Conservation (phyloP, 2,329 filamentous ascomycete species). For the Cytospora mali region DNA sequence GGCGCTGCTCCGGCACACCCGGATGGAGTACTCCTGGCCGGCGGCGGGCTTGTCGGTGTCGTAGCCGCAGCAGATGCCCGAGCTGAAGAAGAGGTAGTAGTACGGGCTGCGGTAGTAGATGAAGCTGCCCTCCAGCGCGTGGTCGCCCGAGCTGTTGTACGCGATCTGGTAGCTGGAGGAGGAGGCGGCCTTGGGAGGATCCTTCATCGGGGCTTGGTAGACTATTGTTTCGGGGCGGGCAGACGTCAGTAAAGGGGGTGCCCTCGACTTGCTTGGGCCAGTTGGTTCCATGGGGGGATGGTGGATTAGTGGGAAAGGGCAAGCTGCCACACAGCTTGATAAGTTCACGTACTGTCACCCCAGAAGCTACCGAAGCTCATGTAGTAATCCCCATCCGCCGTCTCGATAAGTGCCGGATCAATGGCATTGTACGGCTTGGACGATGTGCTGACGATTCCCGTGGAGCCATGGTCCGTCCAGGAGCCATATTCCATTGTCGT, state of each 20-base stretch:
- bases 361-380: conserved; percentile 66
- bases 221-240: conserved; percentile 34
- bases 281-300: too few species aligned
- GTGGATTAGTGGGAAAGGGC: too few species aligned
- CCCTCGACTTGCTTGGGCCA: too few species aligned
- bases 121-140: conserved; percentile 56
- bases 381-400: conserved; percentile 38
- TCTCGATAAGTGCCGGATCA: conserved; percentile 50
- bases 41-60: conserved; percentile 51
- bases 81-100: conserved; percentile 65
- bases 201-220: conserved; percentile 53
- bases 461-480: conserved; percentile 56
- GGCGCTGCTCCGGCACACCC: conserved; percentile 57
- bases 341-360: conserved; percentile 42
- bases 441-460: conserved; percentile 45
- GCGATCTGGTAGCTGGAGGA: conserved; percentile 48
- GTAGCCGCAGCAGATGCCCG: conserved; percentile 61
- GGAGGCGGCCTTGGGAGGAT: conserved; percentile 36
- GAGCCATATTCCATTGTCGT: conserved; percentile 38
- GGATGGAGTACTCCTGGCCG: conserved; percentile 64
- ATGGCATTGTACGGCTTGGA: conserved; percentile 55
- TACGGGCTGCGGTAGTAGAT: conserved; percentile 53
- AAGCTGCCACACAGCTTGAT: background rate
- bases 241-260: background rate
- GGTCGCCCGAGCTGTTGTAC: conserved; percentile 51